These are phyloP conservation scores for Tagetes patula DNA, from an alignment of 129 eudicot genomes.

Conservation along the genomic window DNA sequence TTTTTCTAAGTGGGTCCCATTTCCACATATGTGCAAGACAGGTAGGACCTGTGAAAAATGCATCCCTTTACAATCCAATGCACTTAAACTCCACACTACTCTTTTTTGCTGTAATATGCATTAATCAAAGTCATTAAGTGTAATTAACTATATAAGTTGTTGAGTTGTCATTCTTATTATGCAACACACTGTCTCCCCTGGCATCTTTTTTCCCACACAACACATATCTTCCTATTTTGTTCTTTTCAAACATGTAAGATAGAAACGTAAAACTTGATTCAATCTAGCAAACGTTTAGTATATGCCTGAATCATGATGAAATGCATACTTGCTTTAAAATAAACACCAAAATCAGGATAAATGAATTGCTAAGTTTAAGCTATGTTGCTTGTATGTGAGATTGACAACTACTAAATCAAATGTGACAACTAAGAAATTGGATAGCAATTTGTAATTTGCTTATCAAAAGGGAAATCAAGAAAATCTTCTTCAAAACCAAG, in stretches of 20 bases:
- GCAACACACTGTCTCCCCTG: constrained; percentile 13
- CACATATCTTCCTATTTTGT: neutral
- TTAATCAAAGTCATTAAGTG: constrained; percentile 29
- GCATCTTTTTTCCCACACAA: neutral
- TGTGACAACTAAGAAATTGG: neutral
- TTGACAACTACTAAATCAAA: neutral
- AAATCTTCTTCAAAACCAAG: neutral
- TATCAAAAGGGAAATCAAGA: neutral
- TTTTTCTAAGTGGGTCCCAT: constrained; percentile 17
- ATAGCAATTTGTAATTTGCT: neutral
- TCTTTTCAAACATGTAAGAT: neutral
- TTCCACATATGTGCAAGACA: constrained; percentile 32
- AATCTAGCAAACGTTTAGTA: too few relatives aligned
- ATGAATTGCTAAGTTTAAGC: neutral
- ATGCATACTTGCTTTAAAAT: too few relatives aligned
- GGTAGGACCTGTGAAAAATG: constrained; percentile 37
- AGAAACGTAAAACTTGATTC: neutral
- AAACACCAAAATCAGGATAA: too few relatives aligned
- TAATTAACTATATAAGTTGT: constrained; percentile 28
- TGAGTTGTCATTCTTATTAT: constrained; percentile 31
- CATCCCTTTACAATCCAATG: constrained; percentile 32
- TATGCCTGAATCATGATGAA: too few relatives aligned
- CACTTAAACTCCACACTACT: constrained; percentile 29
- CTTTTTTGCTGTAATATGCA: constrained; percentile 31
- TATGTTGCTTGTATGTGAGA: neutral